Percentiles rank a stretch among this genome's conserved stretches.
phyloP scores from a whole-genome alignment of 2,329 filamentous ascomycete genomes.

The Gnomoniopsis smithogilvyi region DNA sequence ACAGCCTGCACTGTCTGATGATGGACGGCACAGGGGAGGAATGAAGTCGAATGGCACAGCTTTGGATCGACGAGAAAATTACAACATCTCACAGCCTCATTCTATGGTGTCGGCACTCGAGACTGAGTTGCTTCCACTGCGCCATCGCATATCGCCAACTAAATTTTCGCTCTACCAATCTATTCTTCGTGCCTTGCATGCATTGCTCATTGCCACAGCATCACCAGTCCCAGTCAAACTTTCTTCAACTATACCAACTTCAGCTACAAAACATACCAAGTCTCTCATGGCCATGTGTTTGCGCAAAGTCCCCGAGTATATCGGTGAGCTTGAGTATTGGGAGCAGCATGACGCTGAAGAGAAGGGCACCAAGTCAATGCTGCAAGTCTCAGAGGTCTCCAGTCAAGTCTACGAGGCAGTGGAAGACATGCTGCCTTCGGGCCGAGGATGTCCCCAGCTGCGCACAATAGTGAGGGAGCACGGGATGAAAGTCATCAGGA shows the following conservation, averaged over 20 bases:
- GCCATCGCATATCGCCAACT: conserved; percentile 25
- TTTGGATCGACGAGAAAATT: conserved; percentile 17
- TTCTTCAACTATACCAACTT: not conserved
- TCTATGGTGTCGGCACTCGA: conserved; percentile 24
- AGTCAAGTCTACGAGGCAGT: conserved; percentile 46
- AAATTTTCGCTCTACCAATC: conserved; percentile 39
- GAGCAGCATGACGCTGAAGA: conserved; percentile 35
- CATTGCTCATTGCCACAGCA: conserved; percentile 40
- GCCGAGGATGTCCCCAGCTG: conserved; percentile 44
- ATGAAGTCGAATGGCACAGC: not conserved
- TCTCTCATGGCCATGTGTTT: conserved; percentile 49
- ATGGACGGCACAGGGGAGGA: not conserved
- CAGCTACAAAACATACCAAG: conserved; percentile 18
- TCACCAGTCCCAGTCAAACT: not conserved
- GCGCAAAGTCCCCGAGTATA: conserved; percentile 44
- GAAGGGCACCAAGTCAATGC: conserved; percentile 32
- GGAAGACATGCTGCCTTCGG: conserved; percentile 38
- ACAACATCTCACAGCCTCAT: not conserved
- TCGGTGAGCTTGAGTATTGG: conserved; percentile 41
- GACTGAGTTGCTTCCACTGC: conserved; percentile 32
- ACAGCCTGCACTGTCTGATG: conserved; percentile 9
- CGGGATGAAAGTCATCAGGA: conserved; percentile 38
- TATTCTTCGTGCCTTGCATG: conserved; percentile 41
- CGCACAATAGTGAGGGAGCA: conserved; percentile 44
- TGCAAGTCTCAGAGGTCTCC: conserved; percentile 36